Evolutionary conservation across 305 asterid genomes (phyloP).

Genomic region (Rubia tinctorum): DNA sequence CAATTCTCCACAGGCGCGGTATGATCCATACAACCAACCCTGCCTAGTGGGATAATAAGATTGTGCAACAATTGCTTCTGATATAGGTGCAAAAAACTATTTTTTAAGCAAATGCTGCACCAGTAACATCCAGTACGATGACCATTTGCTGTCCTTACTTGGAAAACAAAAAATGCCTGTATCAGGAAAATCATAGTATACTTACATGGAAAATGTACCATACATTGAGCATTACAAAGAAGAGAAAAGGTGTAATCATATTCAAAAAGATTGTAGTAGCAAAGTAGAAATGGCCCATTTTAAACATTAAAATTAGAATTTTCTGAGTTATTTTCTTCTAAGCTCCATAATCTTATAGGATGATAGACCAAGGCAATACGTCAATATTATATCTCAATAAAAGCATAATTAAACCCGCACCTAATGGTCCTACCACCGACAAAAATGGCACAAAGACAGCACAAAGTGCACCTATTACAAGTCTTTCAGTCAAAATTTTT

Average conservation of each 20-base stretch:
- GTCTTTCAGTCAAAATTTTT: conserved; percentile 7
- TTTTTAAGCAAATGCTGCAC: not conserved
- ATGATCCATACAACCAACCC: too few relatives aligned
- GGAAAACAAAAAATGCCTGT: not conserved
- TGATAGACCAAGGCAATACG: not conserved
- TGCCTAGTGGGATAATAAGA: not conserved
- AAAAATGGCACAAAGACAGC: not conserved
- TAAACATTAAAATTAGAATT: not conserved
- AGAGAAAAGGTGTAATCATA: not conserved
- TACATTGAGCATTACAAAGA: not conserved
- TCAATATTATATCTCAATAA: not conserved
- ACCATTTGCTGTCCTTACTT: not conserved
- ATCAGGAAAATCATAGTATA: not conserved
- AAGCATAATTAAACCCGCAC: conserved; percentile 7
- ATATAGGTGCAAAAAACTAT: not conserved
- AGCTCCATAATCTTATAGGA: not conserved
- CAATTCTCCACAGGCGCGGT: too few relatives aligned
- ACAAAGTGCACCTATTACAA: conserved; percentile 1
- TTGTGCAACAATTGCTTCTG: not conserved
- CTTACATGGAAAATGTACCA: not conserved
- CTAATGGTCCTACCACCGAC: not conserved
- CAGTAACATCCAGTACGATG: not conserved
- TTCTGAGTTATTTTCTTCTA: not conserved
- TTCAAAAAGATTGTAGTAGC: not conserved
- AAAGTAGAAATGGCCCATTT: not conserved